Evolutionary conservation across 164 flowering plant genomes (phyloP).

Genomic region (Cinnamomum chago): DNA sequence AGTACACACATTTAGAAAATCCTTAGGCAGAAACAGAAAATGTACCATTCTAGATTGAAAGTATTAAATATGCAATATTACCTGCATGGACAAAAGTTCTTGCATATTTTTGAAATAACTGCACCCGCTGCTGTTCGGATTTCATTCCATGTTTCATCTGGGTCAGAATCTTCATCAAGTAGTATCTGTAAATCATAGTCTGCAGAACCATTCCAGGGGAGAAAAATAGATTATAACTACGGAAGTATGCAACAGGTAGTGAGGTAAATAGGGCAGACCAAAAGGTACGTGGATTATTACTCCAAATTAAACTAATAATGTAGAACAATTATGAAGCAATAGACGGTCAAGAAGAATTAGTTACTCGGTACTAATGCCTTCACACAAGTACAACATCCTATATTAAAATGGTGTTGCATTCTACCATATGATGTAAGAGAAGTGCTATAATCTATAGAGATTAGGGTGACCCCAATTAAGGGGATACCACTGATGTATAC

Average conservation of each 20-base stretch:
- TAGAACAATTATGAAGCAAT: neutral
- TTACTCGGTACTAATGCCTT: neutral
- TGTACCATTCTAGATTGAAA: neutral
- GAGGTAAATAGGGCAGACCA: too few species aligned
- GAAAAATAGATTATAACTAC: neutral
- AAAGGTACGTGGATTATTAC: too few species aligned
- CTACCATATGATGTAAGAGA: too few species aligned
- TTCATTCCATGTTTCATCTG: conserved; percentile 16
- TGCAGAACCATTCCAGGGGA: neutral
- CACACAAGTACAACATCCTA: too few species aligned
- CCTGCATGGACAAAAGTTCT: conserved; percentile 19
- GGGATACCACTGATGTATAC: too few species aligned
- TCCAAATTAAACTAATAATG: too few species aligned
- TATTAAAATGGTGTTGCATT: too few species aligned
- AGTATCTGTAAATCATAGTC: conserved; percentile 16
- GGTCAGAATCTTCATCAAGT: conserved; percentile 5
- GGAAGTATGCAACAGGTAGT: neutral
- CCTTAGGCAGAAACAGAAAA: neutral
- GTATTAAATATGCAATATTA: conserved; percentile 1
- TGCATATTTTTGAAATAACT: conserved; percentile 16
- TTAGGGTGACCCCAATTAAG: too few species aligned
- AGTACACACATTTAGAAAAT: neutral
- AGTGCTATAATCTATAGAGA: too few species aligned
- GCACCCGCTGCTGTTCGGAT: conserved; percentile 8
- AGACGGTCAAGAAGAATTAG: neutral